Conservation (phyloP, 345 rosid genomes). For the Alliaria petiolata region DNA sequence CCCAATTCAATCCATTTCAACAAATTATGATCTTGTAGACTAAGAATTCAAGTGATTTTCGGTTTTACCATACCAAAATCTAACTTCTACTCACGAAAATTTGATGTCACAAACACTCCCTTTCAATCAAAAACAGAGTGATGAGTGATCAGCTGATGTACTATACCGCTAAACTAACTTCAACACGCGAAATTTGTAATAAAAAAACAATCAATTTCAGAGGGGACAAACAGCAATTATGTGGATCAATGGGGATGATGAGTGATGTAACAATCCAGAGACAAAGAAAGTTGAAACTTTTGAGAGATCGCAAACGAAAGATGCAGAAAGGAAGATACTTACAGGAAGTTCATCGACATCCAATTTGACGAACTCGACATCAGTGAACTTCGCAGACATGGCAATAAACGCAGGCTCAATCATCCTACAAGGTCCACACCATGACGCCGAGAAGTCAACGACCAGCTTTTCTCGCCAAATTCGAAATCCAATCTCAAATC, state of each 20-base stretch:
- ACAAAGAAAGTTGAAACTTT: not conserved
- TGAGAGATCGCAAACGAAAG: not conserved
- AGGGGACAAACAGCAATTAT: too few species aligned
- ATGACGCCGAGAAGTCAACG: conserved; percentile 72
- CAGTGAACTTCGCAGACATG: conserved; percentile 47
- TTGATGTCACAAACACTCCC: not conserved
- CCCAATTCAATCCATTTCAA: not conserved
- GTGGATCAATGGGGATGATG: too few species aligned
- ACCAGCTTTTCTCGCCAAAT: conserved; percentile 44
- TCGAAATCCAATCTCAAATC: not conserved
- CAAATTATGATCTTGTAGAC: not conserved
- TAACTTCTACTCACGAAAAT: not conserved
- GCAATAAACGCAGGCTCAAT: conserved; percentile 55
- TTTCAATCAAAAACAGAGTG: not conserved
- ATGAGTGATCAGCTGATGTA: too few species aligned
- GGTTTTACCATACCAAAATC: too few species aligned
- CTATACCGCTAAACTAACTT: not conserved
- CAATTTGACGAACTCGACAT: conserved; percentile 68
- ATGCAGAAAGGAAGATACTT: conserved; percentile 10
- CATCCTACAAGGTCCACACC: conserved; percentile 87
- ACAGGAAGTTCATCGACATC: conserved; percentile 87
- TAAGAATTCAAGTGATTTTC: too few species aligned
- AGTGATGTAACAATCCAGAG: too few species aligned
- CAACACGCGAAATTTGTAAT: too few species aligned
- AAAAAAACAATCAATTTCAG: too few species aligned